Percentiles rank a stretch among this genome's conserved stretches.
Evolutionary conservation across 2,329 filamentous ascomycete species (phyloP).

Genomic region (Fusarium decemcellulare): DNA sequence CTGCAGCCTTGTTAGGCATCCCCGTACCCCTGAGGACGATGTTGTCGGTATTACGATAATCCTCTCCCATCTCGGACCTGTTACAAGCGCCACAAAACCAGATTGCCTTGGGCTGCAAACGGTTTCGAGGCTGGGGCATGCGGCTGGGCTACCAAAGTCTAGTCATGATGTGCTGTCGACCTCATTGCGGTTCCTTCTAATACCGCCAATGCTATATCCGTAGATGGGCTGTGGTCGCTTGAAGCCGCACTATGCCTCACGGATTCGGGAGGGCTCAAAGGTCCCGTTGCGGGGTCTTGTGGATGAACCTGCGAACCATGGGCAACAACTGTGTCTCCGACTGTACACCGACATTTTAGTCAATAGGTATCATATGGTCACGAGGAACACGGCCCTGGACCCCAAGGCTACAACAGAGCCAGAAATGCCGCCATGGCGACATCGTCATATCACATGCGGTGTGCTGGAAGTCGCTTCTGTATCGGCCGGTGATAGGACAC

Average conservation of each 20-base stretch:
- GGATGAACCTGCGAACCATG: constrained; percentile 22
- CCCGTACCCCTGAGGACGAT: constrained; percentile 18
- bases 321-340: constrained; percentile 17
- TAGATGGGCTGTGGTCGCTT: constrained; percentile 5
- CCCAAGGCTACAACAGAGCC: constrained; percentile 20
- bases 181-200: constrained; percentile 14
- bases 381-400: constrained; percentile 31
- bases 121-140: constrained; percentile 1
- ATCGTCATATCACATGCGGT: constrained; percentile 40
- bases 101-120: constrained; percentile 4
- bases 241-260: constrained; percentile 10
- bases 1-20: constrained; percentile 47
- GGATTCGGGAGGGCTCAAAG: constrained; percentile 18
- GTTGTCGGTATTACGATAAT: constrained; percentile 15
- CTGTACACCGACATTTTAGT: constrained; percentile 48
- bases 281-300: constrained; percentile 36
- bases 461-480: constrained; percentile 26
- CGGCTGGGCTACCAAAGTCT: constrained; percentile 18
- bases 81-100: neutral
- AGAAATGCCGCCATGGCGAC: constrained; percentile 31
- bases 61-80: neutral
- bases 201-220: neutral
- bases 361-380: constrained; percentile 41
- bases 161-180: constrained; percentile 19
- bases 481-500: constrained; percentile 25